Percentiles rank a stretch among this genome's conserved stretches.
Evolutionary conservation across 164 flowering plant genomes (phyloP).

Genomic region (Tetrastigma voinierianum): DNA sequence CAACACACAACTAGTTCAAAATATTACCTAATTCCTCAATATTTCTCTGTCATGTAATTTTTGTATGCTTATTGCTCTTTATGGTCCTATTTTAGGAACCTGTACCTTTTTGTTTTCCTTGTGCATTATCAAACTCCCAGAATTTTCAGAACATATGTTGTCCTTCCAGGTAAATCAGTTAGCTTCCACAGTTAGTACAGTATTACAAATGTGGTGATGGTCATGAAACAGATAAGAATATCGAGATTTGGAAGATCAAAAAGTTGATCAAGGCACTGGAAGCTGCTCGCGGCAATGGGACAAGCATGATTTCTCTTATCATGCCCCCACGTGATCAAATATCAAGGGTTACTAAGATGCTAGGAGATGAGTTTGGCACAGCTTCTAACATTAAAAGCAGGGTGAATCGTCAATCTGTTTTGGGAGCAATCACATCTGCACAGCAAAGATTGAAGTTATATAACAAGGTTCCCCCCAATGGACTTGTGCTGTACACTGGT

Average conservation of each 20-base stretch:
- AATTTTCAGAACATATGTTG: too few relatives aligned
- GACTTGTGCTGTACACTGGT: slow-evolving; percentile 45
- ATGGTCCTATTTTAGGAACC: too few relatives aligned
- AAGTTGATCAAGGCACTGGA: slow-evolving; percentile 37
- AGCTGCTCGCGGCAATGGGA: slow-evolving; percentile 41
- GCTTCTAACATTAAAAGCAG: slow-evolving; percentile 54
- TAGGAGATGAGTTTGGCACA: slow-evolving; percentile 58
- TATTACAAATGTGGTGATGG: slow-evolving; percentile 26
- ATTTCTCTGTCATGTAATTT: too few relatives aligned
- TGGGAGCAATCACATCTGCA: slow-evolving; percentile 50
- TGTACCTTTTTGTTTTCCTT: too few relatives aligned
- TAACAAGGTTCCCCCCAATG: slow-evolving; percentile 46
- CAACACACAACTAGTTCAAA: too few relatives aligned
- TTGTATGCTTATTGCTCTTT: too few relatives aligned
- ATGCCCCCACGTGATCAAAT: slow-evolving; percentile 45
- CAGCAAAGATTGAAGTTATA: slow-evolving; percentile 47
- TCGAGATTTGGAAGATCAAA: slow-evolving; percentile 43
- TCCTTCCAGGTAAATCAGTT: too few relatives aligned
- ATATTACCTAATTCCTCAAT: too few relatives aligned
- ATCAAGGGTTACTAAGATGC: slow-evolving; percentile 49
- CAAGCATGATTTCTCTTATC: slow-evolving; percentile 40
- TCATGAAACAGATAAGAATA: slow-evolving; percentile 32
- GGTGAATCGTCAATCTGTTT: slow-evolving; percentile 42
- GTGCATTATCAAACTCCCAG: too few relatives aligned
- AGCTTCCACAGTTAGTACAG: too few relatives aligned